Conservation (phyloP, 2,329 filamentous ascomycete species). For the Scedosporium dehoogii region DNA sequence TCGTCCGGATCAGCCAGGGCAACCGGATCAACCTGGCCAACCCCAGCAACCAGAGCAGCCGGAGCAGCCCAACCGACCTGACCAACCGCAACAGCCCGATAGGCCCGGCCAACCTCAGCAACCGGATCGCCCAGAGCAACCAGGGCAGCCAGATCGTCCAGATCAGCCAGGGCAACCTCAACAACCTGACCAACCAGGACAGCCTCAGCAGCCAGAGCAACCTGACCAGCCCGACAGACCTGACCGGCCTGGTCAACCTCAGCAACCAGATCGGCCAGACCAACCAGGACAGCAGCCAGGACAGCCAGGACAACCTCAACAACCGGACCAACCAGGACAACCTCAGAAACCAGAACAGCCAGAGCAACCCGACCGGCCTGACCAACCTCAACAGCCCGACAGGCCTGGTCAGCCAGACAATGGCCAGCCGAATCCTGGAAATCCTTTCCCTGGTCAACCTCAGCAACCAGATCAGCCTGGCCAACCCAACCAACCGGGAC, state of each 20-base stretch:
- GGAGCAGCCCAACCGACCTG: background rate
- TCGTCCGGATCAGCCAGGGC: background rate
- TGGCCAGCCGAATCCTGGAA: background rate
- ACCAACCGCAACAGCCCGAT: background rate
- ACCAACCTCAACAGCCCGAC: background rate
- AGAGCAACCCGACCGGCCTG: background rate
- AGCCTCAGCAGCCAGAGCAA: background rate
- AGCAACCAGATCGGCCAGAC: background rate
- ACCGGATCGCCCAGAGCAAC: background rate
- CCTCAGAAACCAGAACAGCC: background rate
- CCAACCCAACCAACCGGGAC: background rate
- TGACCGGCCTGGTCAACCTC: background rate
- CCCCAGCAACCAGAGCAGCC: background rate
- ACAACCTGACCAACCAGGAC: background rate
- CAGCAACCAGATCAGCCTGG: background rate
- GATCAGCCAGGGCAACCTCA: background rate
- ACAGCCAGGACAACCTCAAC: background rate
- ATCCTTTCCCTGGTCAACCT: background rate
- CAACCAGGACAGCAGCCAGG: background rate
- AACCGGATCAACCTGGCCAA: background rate
- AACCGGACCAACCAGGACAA: background rate
- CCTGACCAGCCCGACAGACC: background rate
- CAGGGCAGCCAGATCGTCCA: background rate
- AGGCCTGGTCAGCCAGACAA: background rate
- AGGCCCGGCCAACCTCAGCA: too few species aligned